Percentiles rank a stretch among this genome's conserved stretches.
Evolutionary conservation across 768 basidiomycete species (phyloP).

Genomic region (Rhizopogon sp.): DNA sequence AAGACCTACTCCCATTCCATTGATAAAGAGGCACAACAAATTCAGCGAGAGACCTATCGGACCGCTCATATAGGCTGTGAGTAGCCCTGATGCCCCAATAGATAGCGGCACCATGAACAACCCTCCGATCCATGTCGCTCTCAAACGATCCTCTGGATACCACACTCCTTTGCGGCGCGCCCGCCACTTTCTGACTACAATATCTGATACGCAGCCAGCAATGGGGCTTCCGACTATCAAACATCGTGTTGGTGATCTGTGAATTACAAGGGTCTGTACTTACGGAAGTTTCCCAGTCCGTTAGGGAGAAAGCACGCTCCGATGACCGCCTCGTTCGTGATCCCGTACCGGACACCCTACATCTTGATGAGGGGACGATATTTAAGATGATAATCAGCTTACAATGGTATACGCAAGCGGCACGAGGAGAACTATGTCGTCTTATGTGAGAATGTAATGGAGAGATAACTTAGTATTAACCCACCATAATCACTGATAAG

Average conservation of each 20-base stretch:
- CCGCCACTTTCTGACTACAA: conserved; percentile 40
- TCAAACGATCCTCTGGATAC: conserved; percentile 61
- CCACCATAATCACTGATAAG: conserved; percentile 26
- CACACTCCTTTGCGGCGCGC: conserved; percentile 44
- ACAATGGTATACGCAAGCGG: conserved; percentile 46
- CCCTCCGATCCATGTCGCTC: conserved; percentile 12
- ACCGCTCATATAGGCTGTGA: conserved; percentile 43
- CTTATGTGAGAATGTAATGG: not conserved
- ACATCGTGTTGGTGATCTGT: not conserved
- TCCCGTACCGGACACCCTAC: conserved; percentile 40
- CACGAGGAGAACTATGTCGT: conserved; percentile 36
- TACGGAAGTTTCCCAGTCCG: conserved; percentile 37
- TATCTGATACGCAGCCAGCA: conserved; percentile 52
- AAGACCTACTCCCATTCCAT: too few species aligned
- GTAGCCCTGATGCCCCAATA: conserved; percentile 39
- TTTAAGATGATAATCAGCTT: not conserved
- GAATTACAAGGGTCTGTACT: conserved; percentile 15
- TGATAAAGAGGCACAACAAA: conserved; percentile 38
- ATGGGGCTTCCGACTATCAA: conserved; percentile 50
- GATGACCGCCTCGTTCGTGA: conserved; percentile 7
- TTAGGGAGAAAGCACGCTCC: conserved; percentile 21
- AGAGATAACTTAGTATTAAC: conserved; percentile 17
- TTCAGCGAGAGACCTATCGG: conserved; percentile 41
- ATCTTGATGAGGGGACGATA: not conserved
- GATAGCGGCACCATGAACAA: conserved; percentile 45